Evolutionary conservation across 2,329 filamentous ascomycete species (phyloP), one percentile per base, ranked within the genome.

Genomic region (Ambrosiella xylebori): DNA sequence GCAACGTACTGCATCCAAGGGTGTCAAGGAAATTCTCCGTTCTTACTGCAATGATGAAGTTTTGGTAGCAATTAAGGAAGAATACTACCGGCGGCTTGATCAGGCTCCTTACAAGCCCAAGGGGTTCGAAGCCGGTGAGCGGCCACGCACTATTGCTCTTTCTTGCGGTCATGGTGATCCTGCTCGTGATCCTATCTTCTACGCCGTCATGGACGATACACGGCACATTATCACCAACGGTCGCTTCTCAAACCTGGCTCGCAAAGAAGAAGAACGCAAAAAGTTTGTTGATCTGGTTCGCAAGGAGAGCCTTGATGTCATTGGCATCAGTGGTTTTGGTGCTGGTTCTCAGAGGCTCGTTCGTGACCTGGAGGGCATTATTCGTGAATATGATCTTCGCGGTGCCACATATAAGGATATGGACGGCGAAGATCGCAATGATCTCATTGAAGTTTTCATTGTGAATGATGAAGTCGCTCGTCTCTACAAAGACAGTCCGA

Each of bases 391-490:
- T 67, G 79, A 85, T 55, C 75, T 98, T 8, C 83, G 82, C 64
- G 86, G 88, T 2, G 81, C 86, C 12, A 81, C 88, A n/a, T 95
- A 86, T 65, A 83, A 89, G 56, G 87, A 95, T 63, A 73, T 76
- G 1, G 86, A 91, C n/a, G 81, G 80, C 36, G 81, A 81, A 58
- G 84, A 89, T 61, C 85, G 86, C 62, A 78, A 83, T 59, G 89
- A 95, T 65, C 80, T 81, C 9, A 75, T 98, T 37, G 91, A 97
- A 60, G 85, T 97, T 8, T 76, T 97, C 37, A 81, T 95, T 57
- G 86, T 96, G 62, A 96, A 97, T 64, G 93, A 98, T 65, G 93
- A 98, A 71, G 89, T 96, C 54, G 93, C 93, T n/a, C 82, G 93
- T 50, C 78, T 97, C 3, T 98, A 96, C 73, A 90, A 96, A 70